These are phyloP conservation scores for Arthrinium phaeospermum DNA, from an alignment of 2,329 filamentous ascomycete genomes.

Conservation along the genomic window DNA sequence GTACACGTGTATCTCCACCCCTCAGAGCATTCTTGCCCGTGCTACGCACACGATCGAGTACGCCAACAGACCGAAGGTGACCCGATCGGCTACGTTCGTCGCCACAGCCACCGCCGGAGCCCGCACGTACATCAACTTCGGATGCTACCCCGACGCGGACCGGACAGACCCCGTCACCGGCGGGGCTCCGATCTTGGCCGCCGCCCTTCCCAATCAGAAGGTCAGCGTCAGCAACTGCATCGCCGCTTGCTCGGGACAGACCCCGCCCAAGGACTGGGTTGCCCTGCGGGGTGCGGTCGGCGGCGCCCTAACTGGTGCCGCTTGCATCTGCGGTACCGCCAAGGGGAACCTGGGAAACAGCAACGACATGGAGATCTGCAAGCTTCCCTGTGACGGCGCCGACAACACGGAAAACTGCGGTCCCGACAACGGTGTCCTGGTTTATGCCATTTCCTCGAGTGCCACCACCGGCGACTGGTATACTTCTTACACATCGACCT, in stretches of 20 bases:
- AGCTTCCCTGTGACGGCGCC: neutral
- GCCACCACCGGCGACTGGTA: neutral
- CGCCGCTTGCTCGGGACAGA: neutral
- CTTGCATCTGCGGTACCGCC: neutral
- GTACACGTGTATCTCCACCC: neutral
- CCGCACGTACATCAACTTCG: neutral
- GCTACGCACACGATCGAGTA: neutral
- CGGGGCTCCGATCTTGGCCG: no score
- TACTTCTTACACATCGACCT: neutral
- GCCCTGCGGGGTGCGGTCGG: neutral
- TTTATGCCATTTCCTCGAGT: neutral
- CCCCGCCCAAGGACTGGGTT: neutral
- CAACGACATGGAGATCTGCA: neutral
- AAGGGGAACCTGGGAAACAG: neutral
- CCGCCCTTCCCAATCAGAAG: neutral
- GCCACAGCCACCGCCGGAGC: neutral
- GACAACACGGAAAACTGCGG: conserved; percentile 21
- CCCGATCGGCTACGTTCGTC: neutral
- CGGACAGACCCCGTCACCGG: neutral
- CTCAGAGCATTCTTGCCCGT: neutral
- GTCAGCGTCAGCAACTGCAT: neutral
- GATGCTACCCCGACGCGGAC: neutral
- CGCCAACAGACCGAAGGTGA: neutral
- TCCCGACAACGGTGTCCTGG: neutral
- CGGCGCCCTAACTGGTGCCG: neutral